Evolutionary conservation across 2,329 filamentous ascomycete species (phyloP).

Genomic region (Phaeophleospora eucalypticola): DNA sequence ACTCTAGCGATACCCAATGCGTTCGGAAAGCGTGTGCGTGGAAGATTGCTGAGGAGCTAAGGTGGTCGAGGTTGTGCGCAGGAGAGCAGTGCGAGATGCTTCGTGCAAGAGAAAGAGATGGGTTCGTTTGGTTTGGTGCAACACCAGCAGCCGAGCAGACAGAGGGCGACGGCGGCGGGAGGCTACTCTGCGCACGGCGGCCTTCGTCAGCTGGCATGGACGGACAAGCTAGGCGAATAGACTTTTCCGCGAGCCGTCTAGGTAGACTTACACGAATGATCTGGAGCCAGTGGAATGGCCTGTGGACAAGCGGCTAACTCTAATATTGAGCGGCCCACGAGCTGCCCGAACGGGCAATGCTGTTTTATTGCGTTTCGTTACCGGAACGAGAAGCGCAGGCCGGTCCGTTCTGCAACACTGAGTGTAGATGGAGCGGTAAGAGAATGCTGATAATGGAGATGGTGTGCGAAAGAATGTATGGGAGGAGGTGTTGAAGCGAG

Average conservation of each 20-base stretch:
- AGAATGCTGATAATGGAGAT: background rate
- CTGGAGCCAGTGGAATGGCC: conserved; percentile 12
- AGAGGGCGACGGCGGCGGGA: no score
- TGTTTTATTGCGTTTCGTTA: conserved; percentile 10
- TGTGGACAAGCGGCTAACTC: conserved; percentile 22
- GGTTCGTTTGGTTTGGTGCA: background rate
- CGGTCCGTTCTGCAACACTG: background rate
- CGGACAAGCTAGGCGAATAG: conserved; percentile 19
- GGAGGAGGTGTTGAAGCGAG: no score
- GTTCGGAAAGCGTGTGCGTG: background rate
- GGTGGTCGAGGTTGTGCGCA: background rate
- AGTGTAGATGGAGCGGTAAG: conserved; percentile 1
- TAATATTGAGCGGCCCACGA: conserved; percentile 17
- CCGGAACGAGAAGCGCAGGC: background rate
- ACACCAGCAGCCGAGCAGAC: background rate
- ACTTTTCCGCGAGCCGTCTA: conserved; percentile 16
- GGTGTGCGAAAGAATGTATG: no score
- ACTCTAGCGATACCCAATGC: background rate
- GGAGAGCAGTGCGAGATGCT: background rate
- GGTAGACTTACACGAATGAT: conserved; percentile 13
- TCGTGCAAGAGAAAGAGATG: background rate
- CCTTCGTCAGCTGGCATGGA: conserved; percentile 23
- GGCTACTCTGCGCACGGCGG: conserved; percentile 10
- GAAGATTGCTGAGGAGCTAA: background rate
- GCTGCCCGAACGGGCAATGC: conserved; percentile 16